These are phyloP conservation scores for Populus simonii DNA, from an alignment of 345 rosid species.

Conservation along the genomic window DNA sequence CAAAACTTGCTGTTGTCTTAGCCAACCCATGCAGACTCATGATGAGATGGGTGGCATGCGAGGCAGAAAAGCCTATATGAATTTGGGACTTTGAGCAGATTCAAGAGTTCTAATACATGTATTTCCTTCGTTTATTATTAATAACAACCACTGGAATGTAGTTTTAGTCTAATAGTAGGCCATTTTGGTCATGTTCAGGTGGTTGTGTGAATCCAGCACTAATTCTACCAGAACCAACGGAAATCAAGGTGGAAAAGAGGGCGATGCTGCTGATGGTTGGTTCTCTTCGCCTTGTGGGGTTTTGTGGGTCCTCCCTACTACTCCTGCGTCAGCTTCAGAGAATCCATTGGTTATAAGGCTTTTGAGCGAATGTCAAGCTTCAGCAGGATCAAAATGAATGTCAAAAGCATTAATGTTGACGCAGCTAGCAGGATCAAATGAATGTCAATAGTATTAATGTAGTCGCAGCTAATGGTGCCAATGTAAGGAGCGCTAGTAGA, in stretches of 20 bases:
- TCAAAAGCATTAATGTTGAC: slow-evolving; percentile 21
- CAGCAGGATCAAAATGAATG: slow-evolving; percentile 44
- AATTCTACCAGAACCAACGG: slow-evolving; percentile 19
- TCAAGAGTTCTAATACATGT: slow-evolving; percentile 50
- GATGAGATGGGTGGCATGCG: slow-evolving; percentile 41
- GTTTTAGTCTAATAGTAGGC: slow-evolving; percentile 15
- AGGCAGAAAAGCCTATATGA: slow-evolving; percentile 34
- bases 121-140: slow-evolving; percentile 17
- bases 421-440: slow-evolving; percentile 42
- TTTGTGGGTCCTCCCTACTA: slow-evolving; percentile 78
- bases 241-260: slow-evolving; percentile 31
- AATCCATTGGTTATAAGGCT: slow-evolving; percentile 55
- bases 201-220: slow-evolving; percentile 11
- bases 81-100: slow-evolving; percentile 40
- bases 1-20: slow-evolving; percentile 40
- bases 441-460: slow-evolving; percentile 25
- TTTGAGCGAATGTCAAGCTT: slow-evolving; percentile 67
- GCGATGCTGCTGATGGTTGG: slow-evolving; percentile 39
- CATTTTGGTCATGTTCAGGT: slow-evolving; percentile 46
- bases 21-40: slow-evolving; percentile 45
- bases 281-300: slow-evolving; percentile 67
- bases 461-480: slow-evolving; percentile 20
- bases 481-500: slow-evolving; percentile 32
- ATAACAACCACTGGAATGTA: not conserved
- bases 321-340: slow-evolving; percentile 86